A percentile compares a stretch with the other conserved stretches of the same genome.
Conservation (phyloP, 2,329 filamentous ascomycete genomes). For the Verticillium klebahnii region DNA sequence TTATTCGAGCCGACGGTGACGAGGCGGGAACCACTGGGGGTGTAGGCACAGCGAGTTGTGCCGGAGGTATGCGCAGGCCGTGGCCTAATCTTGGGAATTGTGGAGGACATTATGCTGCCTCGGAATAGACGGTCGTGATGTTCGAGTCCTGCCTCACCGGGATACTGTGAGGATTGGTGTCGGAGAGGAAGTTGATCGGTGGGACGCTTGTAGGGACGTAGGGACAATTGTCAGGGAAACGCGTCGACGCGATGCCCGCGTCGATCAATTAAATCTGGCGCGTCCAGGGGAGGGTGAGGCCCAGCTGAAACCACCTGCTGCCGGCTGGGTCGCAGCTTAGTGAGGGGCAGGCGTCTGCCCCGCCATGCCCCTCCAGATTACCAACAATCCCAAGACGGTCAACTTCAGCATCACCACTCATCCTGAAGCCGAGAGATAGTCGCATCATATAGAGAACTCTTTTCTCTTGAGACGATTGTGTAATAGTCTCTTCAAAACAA, state of each 20-base stretch:
- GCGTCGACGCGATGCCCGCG: slow-evolving; percentile 11
- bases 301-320: background rate
- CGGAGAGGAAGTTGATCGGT: background rate
- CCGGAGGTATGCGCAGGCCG: slow-evolving; percentile 79
- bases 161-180: background rate
- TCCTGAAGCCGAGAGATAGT: background rate
- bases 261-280: slow-evolving; percentile 22
- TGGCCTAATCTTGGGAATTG: slow-evolving; percentile 49
- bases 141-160: background rate
- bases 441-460: background rate
- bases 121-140: background rate
- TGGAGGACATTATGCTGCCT: slow-evolving; percentile 22
- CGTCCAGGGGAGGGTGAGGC: background rate
- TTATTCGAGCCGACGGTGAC: slow-evolving; percentile 93
- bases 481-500: no score
- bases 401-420: background rate
- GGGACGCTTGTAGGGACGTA: background rate
- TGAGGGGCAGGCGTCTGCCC: background rate
- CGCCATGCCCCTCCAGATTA: background rate
- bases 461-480: background rate
- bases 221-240: background rate
- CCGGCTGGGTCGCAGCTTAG: background rate
- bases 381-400: background rate
- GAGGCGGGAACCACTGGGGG: slow-evolving; percentile 78
- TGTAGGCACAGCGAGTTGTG: slow-evolving; percentile 83